These are phyloP conservation scores for Bruguiera sexangula DNA, from an alignment of 345 rosid species.

Conservation along the genomic window DNA sequence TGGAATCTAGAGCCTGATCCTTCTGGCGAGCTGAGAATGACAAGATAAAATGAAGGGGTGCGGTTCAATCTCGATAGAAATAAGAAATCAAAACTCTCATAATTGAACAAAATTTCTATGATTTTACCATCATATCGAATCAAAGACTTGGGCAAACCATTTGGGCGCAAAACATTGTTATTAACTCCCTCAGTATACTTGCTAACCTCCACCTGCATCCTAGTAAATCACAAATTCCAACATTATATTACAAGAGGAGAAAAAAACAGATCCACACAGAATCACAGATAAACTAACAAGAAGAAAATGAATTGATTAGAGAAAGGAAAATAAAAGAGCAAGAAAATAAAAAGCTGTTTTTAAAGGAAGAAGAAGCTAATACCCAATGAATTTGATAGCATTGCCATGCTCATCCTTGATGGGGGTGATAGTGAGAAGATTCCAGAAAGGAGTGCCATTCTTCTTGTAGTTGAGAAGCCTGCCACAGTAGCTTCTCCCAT, in stretches of 20 bases:
- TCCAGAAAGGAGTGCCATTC: conserved; percentile 92
- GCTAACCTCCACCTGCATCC: conserved; percentile 99
- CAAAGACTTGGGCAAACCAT: conserved; percentile 75
- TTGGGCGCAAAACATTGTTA: conserved; percentile 75
- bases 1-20: conserved; percentile 73
- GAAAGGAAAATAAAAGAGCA: too few species aligned
- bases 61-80: background rate
- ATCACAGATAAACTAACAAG: too few species aligned
- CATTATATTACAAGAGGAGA: background rate
- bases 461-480: conserved; percentile 95
- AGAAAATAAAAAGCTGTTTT: too few species aligned
- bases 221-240: conserved; percentile 25
- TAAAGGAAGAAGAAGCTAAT: conserved; percentile 7
- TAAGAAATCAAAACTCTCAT: background rate
- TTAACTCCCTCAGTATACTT: conserved; percentile 84
- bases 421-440: conserved; percentile 89
- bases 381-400: conserved; percentile 92
- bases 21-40: conserved; percentile 70
- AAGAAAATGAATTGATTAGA: too few species aligned
- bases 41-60: background rate
- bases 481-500: conserved; percentile 73
- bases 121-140: conserved; percentile 85
- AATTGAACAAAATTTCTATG: background rate
- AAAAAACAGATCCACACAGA: background rate
- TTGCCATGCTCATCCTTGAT: conserved; percentile 79